Conservation (phyloP, 2,329 filamentous ascomycete genomes). For the Elsinoe perseae region DNA sequence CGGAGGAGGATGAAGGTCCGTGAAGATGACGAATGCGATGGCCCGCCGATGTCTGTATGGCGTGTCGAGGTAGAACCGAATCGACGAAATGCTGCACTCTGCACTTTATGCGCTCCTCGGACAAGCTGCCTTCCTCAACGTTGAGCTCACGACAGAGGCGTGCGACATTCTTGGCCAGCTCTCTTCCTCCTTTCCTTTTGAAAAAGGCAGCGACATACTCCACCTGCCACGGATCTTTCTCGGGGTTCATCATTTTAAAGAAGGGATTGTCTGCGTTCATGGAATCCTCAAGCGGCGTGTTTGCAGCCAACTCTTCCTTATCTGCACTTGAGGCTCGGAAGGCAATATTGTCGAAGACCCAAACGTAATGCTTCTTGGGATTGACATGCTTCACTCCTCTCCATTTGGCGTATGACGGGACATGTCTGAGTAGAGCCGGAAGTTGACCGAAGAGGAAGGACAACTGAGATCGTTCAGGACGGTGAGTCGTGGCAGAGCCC, state of each 20-base stretch:
- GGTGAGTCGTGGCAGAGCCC: background rate
- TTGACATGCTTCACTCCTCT: constrained; percentile 39
- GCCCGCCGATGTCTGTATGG: constrained; percentile 57
- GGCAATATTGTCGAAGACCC: constrained; percentile 86
- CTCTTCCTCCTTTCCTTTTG: constrained; percentile 59
- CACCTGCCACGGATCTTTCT: constrained; percentile 55
- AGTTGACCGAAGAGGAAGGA: constrained; percentile 11
- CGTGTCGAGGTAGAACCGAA: constrained; percentile 62
- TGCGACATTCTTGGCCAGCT: constrained; percentile 47
- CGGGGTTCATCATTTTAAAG: constrained; percentile 17
- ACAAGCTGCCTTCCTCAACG: constrained; percentile 48
- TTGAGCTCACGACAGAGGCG: constrained; percentile 49
- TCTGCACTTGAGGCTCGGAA: constrained; percentile 43
- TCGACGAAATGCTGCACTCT: constrained; percentile 72
- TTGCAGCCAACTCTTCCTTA: constrained; percentile 3
- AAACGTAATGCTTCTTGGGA: constrained; percentile 62
- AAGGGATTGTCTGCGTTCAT: constrained; percentile 25
- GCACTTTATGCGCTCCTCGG: constrained; percentile 46
- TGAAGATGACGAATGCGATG: constrained; percentile 31
- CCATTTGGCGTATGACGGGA: constrained; percentile 9
- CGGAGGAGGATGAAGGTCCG: constrained; percentile 28
- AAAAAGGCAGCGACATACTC: constrained; percentile 82
- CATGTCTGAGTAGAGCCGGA: constrained; percentile 6
- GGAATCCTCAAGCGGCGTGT: constrained; percentile 12
- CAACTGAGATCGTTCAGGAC: background rate